These are phyloP conservation scores for Mrakia gelida DNA, from an alignment of 768 basidiomycete species.

Conservation along the genomic window DNA sequence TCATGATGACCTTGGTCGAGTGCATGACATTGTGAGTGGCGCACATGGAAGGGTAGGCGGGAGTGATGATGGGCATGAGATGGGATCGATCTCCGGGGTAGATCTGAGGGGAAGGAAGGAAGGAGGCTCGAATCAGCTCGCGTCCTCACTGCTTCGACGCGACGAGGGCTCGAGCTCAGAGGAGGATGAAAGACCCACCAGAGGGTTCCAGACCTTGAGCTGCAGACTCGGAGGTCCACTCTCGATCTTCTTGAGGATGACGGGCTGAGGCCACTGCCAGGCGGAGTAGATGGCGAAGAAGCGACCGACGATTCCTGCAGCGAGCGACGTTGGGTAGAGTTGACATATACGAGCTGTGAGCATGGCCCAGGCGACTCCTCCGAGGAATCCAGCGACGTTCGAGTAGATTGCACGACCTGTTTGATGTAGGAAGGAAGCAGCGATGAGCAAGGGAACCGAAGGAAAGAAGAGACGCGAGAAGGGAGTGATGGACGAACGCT, in stretches of 20 bases:
- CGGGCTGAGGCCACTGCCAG: conserved; percentile 98
- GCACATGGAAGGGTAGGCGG: conserved; percentile 98
- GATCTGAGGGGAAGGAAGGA: conserved; percentile 50
- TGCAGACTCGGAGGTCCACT: conserved; percentile 87
- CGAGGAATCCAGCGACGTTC: conserved; percentile 94
- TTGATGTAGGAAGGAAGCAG: too few relatives aligned
- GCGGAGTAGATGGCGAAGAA: conserved; percentile 85
- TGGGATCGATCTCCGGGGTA: conserved; percentile 91
- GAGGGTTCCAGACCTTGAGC: conserved; percentile 85
- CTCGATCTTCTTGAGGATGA: conserved; percentile 94
- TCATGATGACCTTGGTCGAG: conserved; percentile 94
- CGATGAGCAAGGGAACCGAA: not conserved
- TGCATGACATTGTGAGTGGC: conserved; percentile 95
- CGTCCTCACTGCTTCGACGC: too few relatives aligned
- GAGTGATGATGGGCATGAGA: conserved; percentile 98
- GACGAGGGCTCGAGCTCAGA: not conserved
- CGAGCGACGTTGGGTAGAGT: conserved; percentile 88
- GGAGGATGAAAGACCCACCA: conserved; percentile 50
- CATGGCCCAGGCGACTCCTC: conserved; percentile 98
- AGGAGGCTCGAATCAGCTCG: conserved; percentile 26
- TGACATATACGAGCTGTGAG: conserved; percentile 99
- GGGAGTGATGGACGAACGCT: conserved; percentile 52
- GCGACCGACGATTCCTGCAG: conserved; percentile 91
- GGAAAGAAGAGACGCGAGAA: not conserved
- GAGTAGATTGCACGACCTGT: conserved; percentile 93